Evolutionary conservation across 345 rosid genomes (phyloP).

Genomic region (Bruguiera sexangula): DNA sequence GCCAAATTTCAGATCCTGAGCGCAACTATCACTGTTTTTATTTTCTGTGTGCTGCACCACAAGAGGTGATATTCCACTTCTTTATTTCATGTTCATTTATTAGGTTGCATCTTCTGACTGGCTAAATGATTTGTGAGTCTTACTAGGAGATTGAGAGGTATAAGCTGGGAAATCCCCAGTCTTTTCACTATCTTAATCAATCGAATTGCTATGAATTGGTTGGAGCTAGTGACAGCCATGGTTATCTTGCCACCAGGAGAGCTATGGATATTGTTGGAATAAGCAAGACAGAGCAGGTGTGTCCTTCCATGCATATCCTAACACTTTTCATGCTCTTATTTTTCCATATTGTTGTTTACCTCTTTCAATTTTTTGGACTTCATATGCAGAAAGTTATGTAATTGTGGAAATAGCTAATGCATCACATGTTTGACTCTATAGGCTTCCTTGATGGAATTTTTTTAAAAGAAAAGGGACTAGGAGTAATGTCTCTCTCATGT

Average conservation of each 20-base stretch:
- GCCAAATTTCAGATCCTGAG: conserved; percentile 90
- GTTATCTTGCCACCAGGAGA: conserved; percentile 72
- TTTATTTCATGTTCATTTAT: conserved; percentile 7
- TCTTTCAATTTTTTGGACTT: not conserved
- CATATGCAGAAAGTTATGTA: no score
- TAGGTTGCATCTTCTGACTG: conserved; percentile 11
- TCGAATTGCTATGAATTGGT: conserved; percentile 76
- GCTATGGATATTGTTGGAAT: conserved; percentile 93
- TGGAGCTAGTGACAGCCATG: conserved; percentile 67
- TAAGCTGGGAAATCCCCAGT: conserved; percentile 76
- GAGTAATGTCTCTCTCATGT: conserved; percentile 8
- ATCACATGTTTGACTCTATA: no score
- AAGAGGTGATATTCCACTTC: conserved; percentile 40
- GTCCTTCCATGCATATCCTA: conserved; percentile 13
- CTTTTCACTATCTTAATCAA: conserved; percentile 93
- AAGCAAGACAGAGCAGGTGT: conserved; percentile 71
- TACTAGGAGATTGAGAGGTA: conserved; percentile 73
- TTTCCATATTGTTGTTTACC: not conserved
- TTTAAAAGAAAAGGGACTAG: no score
- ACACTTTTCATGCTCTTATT: not conserved
- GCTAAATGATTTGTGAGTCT: conserved; percentile 21
- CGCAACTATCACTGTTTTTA: conserved; percentile 96
- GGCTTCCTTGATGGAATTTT: no score
- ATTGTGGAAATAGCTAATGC: no score
- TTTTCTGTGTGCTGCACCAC: conserved; percentile 87